Percentiles rank a stretch among this genome's conserved stretches.
phyloP scores from a whole-genome alignment of 169 alveolate species.

The Plasmodium fragile region DNA sequence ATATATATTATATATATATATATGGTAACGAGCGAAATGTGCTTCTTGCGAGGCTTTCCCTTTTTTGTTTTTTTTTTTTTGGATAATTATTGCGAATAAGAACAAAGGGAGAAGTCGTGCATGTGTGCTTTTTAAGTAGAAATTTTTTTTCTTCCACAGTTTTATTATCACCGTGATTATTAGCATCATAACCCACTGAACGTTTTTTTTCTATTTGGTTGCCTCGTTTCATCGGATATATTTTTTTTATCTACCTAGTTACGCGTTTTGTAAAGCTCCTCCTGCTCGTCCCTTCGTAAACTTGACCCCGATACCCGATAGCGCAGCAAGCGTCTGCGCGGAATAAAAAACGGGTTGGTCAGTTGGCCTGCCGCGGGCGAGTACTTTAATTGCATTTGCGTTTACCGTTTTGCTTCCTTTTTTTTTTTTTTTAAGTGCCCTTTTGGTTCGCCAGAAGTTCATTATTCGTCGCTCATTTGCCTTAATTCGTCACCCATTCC shows the following conservation, averaged over 20 bases:
- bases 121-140: neutral
- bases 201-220: neutral
- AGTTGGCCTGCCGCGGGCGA: neutral
- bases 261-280: neutral
- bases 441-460: neutral
- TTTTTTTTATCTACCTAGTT: neutral
- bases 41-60: neutral
- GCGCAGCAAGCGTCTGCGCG: neutral
- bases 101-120: neutral
- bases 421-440: neutral
- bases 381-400: neutral
- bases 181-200: neutral
- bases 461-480: neutral
- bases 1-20: no score
- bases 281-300: neutral
- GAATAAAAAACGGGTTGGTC: neutral
- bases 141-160: neutral
- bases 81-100: neutral
- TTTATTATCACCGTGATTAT: neutral
- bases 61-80: no score
- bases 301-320: neutral
- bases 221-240: neutral
- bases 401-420: neutral
- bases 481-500: neutral
- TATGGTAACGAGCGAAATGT: neutral